A percentile compares a stretch with the other conserved stretches of the same genome.
These are phyloP conservation scores for Kwoniella sp. DNA, from an alignment of 768 basidiomycete genomes.

Conservation along the genomic window DNA sequence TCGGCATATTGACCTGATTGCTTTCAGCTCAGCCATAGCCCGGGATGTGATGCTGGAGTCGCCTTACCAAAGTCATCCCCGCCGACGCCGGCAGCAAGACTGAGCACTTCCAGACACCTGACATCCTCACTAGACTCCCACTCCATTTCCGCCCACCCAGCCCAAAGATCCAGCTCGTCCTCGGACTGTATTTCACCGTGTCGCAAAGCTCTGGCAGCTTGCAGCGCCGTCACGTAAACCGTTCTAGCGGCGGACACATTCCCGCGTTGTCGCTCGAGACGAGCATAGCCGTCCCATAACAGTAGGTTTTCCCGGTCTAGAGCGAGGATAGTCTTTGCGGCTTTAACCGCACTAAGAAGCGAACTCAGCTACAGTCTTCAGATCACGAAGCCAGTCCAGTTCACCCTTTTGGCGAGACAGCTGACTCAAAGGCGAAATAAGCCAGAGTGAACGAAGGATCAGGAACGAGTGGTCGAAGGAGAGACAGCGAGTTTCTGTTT, in stretches of 20 bases:
- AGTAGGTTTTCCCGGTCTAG: conserved; percentile 46
- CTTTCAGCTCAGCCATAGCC: conserved; percentile 5
- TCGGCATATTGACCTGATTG: conserved; percentile 9
- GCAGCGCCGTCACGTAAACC: conserved; percentile 51
- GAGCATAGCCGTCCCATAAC: conserved; percentile 52
- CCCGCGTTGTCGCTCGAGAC: conserved; percentile 45
- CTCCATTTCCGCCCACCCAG: conserved; percentile 53
- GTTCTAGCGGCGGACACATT: conserved; percentile 49
- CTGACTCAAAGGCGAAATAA: conserved; percentile 47
- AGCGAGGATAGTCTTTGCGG: conserved; percentile 48
- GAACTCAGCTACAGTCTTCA: neutral
- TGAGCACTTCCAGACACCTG: conserved; percentile 24
- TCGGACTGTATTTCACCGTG: neutral
- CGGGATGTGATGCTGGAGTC: neutral
- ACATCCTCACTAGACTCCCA: conserved; percentile 33
- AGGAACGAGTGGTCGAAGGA: conserved; percentile 25
- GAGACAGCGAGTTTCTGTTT: no score
- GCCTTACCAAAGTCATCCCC: conserved; percentile 1
- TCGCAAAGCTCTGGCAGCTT: conserved; percentile 21
- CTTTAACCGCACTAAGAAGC: conserved; percentile 47
- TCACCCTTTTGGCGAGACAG: conserved; percentile 37
- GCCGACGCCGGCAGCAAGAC: conserved; percentile 12
- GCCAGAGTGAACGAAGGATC: conserved; percentile 47
- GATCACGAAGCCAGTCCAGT: neutral
- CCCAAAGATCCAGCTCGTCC: conserved; percentile 43